Percentiles rank a stretch among this genome's conserved stretches.
Evolutionary conservation across 345 rosid genomes (phyloP).

Genomic region (Clausena lansium): DNA sequence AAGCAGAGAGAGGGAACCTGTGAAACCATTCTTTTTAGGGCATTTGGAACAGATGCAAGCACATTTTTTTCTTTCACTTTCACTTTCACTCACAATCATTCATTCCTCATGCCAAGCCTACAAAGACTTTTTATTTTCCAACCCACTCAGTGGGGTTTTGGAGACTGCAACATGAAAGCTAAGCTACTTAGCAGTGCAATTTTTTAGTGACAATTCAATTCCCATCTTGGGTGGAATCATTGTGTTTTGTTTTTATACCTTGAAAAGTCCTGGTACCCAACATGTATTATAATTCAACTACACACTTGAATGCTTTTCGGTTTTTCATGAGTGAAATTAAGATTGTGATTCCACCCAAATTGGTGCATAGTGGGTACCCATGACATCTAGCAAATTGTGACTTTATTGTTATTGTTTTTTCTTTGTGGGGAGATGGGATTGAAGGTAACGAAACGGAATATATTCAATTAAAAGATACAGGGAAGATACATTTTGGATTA

Average conservation of each 20-base stretch:
- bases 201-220: slow-evolving; percentile 9
- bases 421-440: slow-evolving; percentile 4
- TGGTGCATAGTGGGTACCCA: slow-evolving; percentile 21
- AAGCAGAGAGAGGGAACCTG: slow-evolving; percentile 13
- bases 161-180: slow-evolving; percentile 26
- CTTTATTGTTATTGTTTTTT: not conserved
- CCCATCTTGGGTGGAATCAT: slow-evolving; percentile 27
- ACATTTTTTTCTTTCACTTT: slow-evolving; percentile 24
- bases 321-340: slow-evolving; percentile 3
- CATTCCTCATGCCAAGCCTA: slow-evolving; percentile 17
- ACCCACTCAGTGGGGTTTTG: slow-evolving; percentile 18
- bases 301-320: slow-evolving; percentile 7
- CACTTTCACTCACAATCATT: slow-evolving; percentile 21
- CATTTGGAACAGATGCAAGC: slow-evolving; percentile 15
- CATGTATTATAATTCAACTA: slow-evolving; percentile 26
- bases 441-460: slow-evolving; percentile 12
- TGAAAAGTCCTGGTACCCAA: slow-evolving; percentile 8
- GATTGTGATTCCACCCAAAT: slow-evolving; percentile 17
- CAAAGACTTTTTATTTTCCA: not conserved
- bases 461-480: slow-evolving; percentile 4
- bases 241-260: slow-evolving; percentile 10
- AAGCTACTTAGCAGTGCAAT: slow-evolving; percentile 15
- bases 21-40: slow-evolving; percentile 16
- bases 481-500: not conserved
- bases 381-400: slow-evolving; percentile 16